These are phyloP conservation scores for Plasmopara muralis DNA, from an alignment of 352 stramenopile species.

Conservation along the genomic window DNA sequence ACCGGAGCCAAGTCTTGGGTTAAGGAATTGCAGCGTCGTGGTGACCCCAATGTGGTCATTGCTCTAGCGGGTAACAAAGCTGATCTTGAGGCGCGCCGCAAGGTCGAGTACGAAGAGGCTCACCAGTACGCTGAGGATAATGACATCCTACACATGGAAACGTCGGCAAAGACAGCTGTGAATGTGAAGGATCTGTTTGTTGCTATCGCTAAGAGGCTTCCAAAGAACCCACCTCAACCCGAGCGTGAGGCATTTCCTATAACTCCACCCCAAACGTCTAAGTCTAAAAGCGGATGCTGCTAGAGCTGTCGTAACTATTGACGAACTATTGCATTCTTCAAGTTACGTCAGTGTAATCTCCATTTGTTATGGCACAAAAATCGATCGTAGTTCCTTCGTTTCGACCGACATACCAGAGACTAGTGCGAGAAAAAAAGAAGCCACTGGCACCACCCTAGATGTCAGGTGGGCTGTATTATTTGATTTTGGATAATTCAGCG, in stretches of 20 bases:
- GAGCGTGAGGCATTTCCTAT: constrained; percentile 83
- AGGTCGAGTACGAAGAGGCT: constrained; percentile 96
- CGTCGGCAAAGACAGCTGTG: constrained; percentile 97
- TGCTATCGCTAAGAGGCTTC: constrained; percentile 89
- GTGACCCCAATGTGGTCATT: constrained; percentile 96
- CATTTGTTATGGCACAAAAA: constrained; percentile 14
- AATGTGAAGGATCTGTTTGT: constrained; percentile 99
- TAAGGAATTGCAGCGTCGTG: constrained; percentile 98
- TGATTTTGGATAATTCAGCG: constrained; percentile 27
- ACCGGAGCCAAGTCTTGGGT: constrained; percentile 99
- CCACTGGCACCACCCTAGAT: constrained; percentile 2
- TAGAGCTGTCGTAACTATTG: constrained; percentile 31
- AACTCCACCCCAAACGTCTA: constrained; percentile 65
- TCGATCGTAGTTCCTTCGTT: constrained; percentile 12
- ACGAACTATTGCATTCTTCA: constrained; percentile 21
- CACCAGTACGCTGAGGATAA: constrained; percentile 98
- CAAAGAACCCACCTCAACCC: constrained; percentile 76
- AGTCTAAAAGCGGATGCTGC: constrained; percentile 76
- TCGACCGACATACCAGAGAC: constrained; percentile 2
- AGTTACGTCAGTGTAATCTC: constrained; percentile 22
- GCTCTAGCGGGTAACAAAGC: constrained; percentile 97
- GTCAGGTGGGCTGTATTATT: constrained; percentile 1
- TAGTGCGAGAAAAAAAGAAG: constrained; percentile 9
- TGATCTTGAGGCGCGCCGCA: constrained; percentile 95
- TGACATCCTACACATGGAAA: constrained; percentile 99